phyloP scores from a whole-genome alignment of 345 rosid genomes.

The Euphorbia peplus region DNA sequence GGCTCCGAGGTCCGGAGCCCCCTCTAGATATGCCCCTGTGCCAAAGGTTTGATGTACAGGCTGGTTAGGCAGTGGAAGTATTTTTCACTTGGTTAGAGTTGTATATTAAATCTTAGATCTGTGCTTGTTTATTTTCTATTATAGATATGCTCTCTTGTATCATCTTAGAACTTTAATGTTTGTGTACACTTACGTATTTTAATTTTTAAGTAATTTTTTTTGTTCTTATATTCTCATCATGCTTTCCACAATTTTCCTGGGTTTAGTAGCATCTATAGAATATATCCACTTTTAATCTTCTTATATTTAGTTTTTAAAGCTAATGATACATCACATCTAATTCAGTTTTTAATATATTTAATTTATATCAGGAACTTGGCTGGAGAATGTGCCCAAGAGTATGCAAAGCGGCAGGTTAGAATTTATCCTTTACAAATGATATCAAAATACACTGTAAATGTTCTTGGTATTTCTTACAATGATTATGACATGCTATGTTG shows the following conservation, averaged over 20 bases:
- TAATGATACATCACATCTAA: background rate
- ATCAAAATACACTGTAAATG: background rate
- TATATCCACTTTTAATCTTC: background rate
- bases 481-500: background rate
- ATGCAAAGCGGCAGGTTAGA: slow-evolving; percentile 68
- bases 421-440: background rate
- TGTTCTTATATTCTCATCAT: background rate
- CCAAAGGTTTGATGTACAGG: background rate
- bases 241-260: background rate
- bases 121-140: background rate
- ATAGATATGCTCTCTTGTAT: background rate
- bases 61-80: background rate
- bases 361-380: slow-evolving; percentile 65
- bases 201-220: background rate
- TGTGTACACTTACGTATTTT: background rate
- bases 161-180: background rate
- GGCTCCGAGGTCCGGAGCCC: no score
- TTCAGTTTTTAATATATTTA: background rate
- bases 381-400: slow-evolving; percentile 82
- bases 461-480: background rate
- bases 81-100: background rate
- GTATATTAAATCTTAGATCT: background rate
- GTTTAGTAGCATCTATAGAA: background rate
- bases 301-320: background rate
- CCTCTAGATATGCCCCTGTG: no score